Evolutionary conservation across 345 rosid genomes (phyloP).

Genomic region (Balakata baccata): DNA sequence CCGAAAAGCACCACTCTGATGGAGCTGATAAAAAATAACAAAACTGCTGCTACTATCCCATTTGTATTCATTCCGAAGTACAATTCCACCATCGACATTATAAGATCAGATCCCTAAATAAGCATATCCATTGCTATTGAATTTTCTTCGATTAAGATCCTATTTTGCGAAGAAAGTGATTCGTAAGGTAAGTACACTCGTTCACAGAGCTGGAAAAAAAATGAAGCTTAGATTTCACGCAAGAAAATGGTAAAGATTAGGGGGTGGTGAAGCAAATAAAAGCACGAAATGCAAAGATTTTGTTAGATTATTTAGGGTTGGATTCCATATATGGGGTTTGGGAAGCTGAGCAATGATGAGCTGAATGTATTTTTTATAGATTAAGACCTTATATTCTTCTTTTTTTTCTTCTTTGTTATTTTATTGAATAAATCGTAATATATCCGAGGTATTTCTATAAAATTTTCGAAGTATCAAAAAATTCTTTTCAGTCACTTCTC

Average conservation of each 20-base stretch:
- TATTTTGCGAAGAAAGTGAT: neutral
- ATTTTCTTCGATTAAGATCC: constrained; percentile 3
- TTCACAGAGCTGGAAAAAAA: neutral
- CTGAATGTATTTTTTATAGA: too few species aligned
- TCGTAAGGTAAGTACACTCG: neutral
- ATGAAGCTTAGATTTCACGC: constrained; percentile 20
- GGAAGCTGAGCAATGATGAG: too few species aligned
- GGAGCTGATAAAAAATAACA: constrained; percentile 54
- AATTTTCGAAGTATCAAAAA: too few species aligned
- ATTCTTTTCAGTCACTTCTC: too few species aligned
- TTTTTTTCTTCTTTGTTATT: too few species aligned
- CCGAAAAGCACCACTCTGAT: constrained; percentile 78
- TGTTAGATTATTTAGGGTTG: neutral
- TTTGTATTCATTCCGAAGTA: constrained; percentile 19
- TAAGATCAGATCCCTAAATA: constrained; percentile 1
- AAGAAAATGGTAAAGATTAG: neutral
- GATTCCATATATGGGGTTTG: too few species aligned
- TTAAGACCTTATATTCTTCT: too few species aligned
- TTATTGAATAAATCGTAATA: too few species aligned
- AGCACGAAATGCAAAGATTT: neutral
- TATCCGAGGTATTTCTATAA: too few species aligned
- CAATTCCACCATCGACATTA: neutral
- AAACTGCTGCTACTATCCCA: constrained; percentile 24
- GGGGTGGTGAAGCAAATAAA: neutral
- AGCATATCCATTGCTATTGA: neutral